Conservation (phyloP, 371 early-diverging fungal species). For the Rhizopus sp. region DNA sequence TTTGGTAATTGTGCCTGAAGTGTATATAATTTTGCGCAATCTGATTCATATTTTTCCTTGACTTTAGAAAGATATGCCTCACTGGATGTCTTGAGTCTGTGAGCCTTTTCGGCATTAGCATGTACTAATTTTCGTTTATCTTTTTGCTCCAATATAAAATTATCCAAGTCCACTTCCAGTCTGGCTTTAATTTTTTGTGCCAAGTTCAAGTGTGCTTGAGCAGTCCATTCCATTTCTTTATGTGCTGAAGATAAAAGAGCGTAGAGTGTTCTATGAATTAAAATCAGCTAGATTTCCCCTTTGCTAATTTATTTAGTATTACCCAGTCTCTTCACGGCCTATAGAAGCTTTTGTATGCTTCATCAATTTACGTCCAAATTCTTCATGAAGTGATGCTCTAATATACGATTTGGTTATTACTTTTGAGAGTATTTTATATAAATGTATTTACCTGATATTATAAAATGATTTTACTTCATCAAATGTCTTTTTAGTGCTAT, state of each 20-base stretch:
- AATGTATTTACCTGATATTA: constrained; percentile 27
- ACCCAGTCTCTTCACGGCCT: constrained; percentile 91
- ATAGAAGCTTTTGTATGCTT: constrained; percentile 78
- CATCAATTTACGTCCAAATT: constrained; percentile 78
- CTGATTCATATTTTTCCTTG: constrained; percentile 73
- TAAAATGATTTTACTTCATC: constrained; percentile 67
- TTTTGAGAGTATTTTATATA: not conserved
- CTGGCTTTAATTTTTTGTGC: constrained; percentile 77
- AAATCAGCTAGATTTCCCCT: not conserved
- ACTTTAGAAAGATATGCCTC: constrained; percentile 41
- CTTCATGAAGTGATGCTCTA: constrained; percentile 86
- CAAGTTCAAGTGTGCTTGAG: constrained; percentile 76
- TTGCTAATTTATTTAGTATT: constrained; percentile 4
- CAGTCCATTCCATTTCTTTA: constrained; percentile 79
- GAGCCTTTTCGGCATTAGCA: constrained; percentile 56
- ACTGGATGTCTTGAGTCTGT: constrained; percentile 54
- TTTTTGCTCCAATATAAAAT: constrained; percentile 82
- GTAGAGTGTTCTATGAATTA: constrained; percentile 57
- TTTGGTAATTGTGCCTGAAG: constrained; percentile 41
- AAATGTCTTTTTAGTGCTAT: constrained; percentile 82
- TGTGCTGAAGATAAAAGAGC: constrained; percentile 69
- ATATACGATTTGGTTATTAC: constrained; percentile 13
- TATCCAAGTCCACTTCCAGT: constrained; percentile 70
- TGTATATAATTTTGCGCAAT: constrained; percentile 50
- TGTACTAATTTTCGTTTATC: constrained; percentile 60